phyloP scores from a whole-genome alignment of 495 filamentous ascomycete genomes.

The Annulohypoxylon moriforme region DNA sequence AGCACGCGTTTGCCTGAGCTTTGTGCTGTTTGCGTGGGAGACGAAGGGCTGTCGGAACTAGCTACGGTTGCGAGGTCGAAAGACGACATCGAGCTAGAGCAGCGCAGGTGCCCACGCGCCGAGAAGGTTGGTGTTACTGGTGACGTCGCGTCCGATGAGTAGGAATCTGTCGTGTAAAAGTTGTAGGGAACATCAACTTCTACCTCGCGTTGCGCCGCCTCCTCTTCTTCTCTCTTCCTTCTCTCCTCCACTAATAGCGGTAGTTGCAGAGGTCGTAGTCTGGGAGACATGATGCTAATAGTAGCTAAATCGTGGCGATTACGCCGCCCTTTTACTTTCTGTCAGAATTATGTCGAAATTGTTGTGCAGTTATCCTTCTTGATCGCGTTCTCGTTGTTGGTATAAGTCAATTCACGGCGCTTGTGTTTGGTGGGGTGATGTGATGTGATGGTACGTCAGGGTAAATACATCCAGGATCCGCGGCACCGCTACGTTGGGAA shows the following conservation, averaged over 20 bases:
- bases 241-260: constrained; percentile 65
- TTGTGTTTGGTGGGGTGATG: constrained; percentile 36
- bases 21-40: constrained; percentile 56
- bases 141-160: constrained; percentile 67
- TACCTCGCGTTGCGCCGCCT: constrained; percentile 33
- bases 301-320: constrained; percentile 13
- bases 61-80: constrained; percentile 55
- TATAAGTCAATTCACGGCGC: constrained; percentile 24
- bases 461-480: constrained; percentile 43
- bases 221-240: constrained; percentile 55
- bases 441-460: constrained; percentile 39
- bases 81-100: constrained; percentile 64
- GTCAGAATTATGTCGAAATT: not conserved
- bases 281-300: constrained; percentile 59
- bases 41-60: constrained; percentile 57
- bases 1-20: constrained; percentile 60
- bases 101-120: constrained; percentile 65
- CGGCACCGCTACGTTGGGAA: constrained; percentile 40
- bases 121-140: constrained; percentile 72
- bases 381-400: constrained; percentile 34
- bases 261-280: constrained; percentile 62
- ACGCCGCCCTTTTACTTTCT: constrained; percentile 9
- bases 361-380: constrained; percentile 1
- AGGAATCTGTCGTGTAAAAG: constrained; percentile 59
- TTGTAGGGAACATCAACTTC: constrained; percentile 41